A percentile compares a stretch with the other conserved stretches of the same genome.
Conservation (phyloP, 2,329 filamentous ascomycete genomes). For the Colletotrichum destructivum region DNA sequence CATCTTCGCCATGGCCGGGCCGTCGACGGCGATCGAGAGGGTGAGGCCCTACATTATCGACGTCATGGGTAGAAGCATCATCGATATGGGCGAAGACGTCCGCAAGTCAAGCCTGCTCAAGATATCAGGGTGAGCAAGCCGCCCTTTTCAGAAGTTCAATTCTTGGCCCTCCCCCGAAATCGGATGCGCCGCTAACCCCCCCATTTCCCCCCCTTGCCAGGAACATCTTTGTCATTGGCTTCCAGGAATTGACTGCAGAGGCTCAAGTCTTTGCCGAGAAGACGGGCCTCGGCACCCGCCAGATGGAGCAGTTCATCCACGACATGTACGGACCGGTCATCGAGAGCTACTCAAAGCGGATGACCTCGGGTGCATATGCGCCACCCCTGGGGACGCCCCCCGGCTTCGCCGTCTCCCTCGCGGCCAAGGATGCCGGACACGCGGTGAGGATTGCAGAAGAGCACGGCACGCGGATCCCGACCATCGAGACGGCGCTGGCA, state of each 20-base stretch:
- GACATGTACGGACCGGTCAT: conserved; percentile 50
- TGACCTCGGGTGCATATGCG: conserved; percentile 49
- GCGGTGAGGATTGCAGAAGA: conserved; percentile 34
- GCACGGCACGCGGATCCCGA: conserved; percentile 26
- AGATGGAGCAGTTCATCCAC: conserved; percentile 48
- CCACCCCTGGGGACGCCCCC: conserved; percentile 42
- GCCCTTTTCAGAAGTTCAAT: background rate
- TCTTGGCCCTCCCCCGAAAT: background rate
- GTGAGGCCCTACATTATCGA: conserved; percentile 57
- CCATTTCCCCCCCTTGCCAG: conserved; percentile 38
- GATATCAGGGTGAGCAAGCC: conserved; percentile 55
- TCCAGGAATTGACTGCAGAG: conserved; percentile 49
- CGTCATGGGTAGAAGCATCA: conserved; percentile 57
- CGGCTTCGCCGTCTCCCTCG: conserved; percentile 35
- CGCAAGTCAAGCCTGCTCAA: conserved; percentile 58
- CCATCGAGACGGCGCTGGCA: conserved; percentile 30
- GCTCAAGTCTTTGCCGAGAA: conserved; percentile 52
- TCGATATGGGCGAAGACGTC: conserved; percentile 59
- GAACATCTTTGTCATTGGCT: conserved; percentile 52
- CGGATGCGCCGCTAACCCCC: background rate
- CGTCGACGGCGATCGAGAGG: conserved; percentile 49
- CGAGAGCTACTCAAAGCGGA: conserved; percentile 47
- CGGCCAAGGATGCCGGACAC: conserved; percentile 33
- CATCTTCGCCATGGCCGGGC: conserved; percentile 59
- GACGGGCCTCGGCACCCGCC: conserved; percentile 45